Conservation (phyloP, 177 flowering plant species). For the Tripterygium wilfordii region DNA sequence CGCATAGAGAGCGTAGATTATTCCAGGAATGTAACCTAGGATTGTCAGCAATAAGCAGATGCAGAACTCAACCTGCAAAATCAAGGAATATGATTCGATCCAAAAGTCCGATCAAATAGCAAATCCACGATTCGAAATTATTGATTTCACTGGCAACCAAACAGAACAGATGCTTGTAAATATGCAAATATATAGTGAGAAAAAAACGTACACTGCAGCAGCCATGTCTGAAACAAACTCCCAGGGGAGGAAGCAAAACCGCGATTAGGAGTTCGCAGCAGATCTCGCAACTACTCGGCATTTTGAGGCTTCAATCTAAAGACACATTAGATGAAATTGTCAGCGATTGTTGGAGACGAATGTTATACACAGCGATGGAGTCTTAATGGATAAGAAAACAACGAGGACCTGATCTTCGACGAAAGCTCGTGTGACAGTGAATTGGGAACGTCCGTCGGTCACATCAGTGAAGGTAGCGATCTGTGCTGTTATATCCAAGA, state of each 20-base stretch:
- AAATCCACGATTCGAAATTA: too few relatives aligned
- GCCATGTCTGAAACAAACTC: constrained; percentile 64
- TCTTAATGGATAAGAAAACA: constrained; percentile 18
- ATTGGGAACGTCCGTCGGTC: too few relatives aligned
- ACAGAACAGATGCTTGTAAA: background rate
- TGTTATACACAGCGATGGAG: too few relatives aligned
- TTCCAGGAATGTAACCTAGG: constrained; percentile 79
- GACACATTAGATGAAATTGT: background rate
- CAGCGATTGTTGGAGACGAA: too few relatives aligned
- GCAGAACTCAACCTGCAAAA: constrained; percentile 60
- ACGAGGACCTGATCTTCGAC: background rate
- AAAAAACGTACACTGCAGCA: constrained; percentile 54
- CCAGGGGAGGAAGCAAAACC: constrained; percentile 60
- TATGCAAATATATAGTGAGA: constrained; percentile 3
- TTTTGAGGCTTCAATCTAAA: background rate
- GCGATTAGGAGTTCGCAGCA: constrained; percentile 58
- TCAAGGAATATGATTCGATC: background rate
- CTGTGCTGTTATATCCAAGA: too few relatives aligned
- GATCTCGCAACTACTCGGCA: constrained; percentile 35
- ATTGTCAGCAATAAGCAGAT: constrained; percentile 68
- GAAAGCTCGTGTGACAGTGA: too few relatives aligned
- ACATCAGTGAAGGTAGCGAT: too few relatives aligned
- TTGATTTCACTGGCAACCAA: background rate
- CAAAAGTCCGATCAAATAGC: background rate
- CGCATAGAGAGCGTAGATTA: constrained; percentile 71